Percentiles rank a stretch among this genome's conserved stretches.
These are phyloP conservation scores for Allantophomopsis lycopodina DNA, from an alignment of 2,329 filamentous ascomycete genomes.

Conservation along the genomic window DNA sequence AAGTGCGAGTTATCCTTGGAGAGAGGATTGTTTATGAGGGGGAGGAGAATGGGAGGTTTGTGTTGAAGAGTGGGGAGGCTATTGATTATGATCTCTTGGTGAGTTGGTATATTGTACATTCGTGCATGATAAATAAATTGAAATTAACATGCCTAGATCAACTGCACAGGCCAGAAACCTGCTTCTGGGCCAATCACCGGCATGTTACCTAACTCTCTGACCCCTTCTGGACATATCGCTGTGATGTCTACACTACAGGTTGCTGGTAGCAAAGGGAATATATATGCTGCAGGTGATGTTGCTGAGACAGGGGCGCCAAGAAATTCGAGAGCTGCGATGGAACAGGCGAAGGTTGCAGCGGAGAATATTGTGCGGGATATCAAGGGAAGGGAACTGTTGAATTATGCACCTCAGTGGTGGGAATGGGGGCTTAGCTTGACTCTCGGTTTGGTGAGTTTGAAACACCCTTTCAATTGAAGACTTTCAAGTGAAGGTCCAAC, in stretches of 20 bases:
- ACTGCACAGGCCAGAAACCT: background rate
- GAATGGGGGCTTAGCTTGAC: background rate
- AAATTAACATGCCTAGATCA: background rate
- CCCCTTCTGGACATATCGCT: background rate
- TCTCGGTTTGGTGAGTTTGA: background rate
- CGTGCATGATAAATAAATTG: too few relatives aligned
- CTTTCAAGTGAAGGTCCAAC: background rate
- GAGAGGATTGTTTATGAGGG: slow-evolving; percentile 23
- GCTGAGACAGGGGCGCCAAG: slow-evolving; percentile 35
- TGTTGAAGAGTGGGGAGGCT: slow-evolving; percentile 27
- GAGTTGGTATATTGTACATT: too few relatives aligned
- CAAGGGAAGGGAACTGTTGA: background rate
- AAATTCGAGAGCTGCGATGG: slow-evolving; percentile 38
- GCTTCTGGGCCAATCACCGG: background rate
- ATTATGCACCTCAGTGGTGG: background rate
- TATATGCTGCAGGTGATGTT: slow-evolving; percentile 54
- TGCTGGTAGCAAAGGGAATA: slow-evolving; percentile 20
- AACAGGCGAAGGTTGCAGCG: slow-evolving; percentile 36
- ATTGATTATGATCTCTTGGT: slow-evolving; percentile 21
- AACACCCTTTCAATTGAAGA: background rate
- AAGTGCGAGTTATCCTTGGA: slow-evolving; percentile 21
- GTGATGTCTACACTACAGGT: background rate
- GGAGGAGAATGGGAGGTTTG: slow-evolving; percentile 22
- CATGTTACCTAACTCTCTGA: background rate
- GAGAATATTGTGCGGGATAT: slow-evolving; percentile 35